These are phyloP conservation scores for Cryptococcus sp. DNA, from an alignment of 1,284 basidiomycete species.

Conservation along the genomic window DNA sequence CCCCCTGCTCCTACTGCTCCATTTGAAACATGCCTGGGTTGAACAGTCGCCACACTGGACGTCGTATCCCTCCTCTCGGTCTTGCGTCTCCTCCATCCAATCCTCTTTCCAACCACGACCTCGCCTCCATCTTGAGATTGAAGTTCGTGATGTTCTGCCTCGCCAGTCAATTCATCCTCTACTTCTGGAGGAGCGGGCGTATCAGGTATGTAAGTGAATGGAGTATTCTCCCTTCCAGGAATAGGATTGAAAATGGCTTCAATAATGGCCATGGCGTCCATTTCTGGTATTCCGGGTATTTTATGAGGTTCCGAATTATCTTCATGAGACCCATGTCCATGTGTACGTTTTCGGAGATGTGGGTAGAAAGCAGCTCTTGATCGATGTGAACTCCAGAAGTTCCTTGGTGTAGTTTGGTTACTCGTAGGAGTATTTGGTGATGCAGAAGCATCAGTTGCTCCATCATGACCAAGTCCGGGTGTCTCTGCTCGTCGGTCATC, in stretches of 20 bases:
- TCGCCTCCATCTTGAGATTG: background rate
- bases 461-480: background rate
- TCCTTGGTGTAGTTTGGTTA: too few species aligned
- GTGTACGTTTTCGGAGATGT: background rate
- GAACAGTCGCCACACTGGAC: too few species aligned
- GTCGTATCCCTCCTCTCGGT: background rate
- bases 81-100: background rate
- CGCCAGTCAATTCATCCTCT: background rate
- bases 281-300: slow-evolving; percentile 15
- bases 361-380: too few species aligned
- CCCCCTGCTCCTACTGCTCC: too few species aligned
- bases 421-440: background rate
- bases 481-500: background rate
- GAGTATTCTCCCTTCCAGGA: slow-evolving; percentile 24
- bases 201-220: slow-evolving; percentile 37
- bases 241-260: slow-evolving; percentile 43
- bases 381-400: slow-evolving; percentile 4
- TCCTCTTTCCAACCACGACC: background rate
- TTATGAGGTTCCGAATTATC: background rate
- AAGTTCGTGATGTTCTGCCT: background rate
- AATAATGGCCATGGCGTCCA: slow-evolving; percentile 36
- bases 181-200: background rate
- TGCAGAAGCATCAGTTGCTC: background rate
- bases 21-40: too few species aligned
- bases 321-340: too few species aligned